Evolutionary conservation across 495 filamentous ascomycete species (phyloP).

Genomic region (Cairneyella variabilis): DNA sequence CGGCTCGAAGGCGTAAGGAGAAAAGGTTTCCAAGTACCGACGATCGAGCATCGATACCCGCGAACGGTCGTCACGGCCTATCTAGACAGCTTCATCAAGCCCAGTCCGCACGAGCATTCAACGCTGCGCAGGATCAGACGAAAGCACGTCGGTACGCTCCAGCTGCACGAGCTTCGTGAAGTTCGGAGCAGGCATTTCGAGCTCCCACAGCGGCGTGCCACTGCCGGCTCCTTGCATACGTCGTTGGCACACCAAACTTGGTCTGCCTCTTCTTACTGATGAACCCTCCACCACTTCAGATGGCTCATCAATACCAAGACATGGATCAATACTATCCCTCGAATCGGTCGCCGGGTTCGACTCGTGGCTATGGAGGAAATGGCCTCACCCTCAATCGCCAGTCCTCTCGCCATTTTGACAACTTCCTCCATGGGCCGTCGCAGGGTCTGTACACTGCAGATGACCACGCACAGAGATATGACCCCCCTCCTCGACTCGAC

Average conservation of each 20-base stretch:
- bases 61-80: slow-evolving; percentile 2
- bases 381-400: slow-evolving; percentile 60
- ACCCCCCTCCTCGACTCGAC: slow-evolving; percentile 52
- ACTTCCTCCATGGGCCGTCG: slow-evolving; percentile 48
- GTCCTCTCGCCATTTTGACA: slow-evolving; percentile 65
- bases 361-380: slow-evolving; percentile 46
- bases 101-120: slow-evolving; percentile 11
- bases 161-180: slow-evolving; percentile 21
- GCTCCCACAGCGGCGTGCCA: slow-evolving; percentile 25
- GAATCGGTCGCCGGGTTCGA: slow-evolving; percentile 32
- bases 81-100: slow-evolving; percentile 20
- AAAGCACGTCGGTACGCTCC: slow-evolving; percentile 4
- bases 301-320: slow-evolving; percentile 54
- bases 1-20: too few relatives aligned
- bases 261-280: slow-evolving; percentile 8
- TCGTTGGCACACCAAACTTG: slow-evolving; percentile 27
- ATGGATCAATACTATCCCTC: slow-evolving; percentile 37
- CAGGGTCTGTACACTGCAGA: slow-evolving; percentile 49
- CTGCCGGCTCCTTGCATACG: slow-evolving; percentile 31
- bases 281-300: slow-evolving; percentile 30
- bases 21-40: slow-evolving; percentile 15
- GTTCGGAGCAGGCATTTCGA: slow-evolving; percentile 23
- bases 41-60: slow-evolving; percentile 6
- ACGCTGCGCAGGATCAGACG: slow-evolving; percentile 12
- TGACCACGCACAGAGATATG: slow-evolving; percentile 54